Evolutionary conservation across 345 rosid genomes (phyloP), one percentile per base, ranked within the genome.

Genomic region (Gossypium mustelinum): DNA sequence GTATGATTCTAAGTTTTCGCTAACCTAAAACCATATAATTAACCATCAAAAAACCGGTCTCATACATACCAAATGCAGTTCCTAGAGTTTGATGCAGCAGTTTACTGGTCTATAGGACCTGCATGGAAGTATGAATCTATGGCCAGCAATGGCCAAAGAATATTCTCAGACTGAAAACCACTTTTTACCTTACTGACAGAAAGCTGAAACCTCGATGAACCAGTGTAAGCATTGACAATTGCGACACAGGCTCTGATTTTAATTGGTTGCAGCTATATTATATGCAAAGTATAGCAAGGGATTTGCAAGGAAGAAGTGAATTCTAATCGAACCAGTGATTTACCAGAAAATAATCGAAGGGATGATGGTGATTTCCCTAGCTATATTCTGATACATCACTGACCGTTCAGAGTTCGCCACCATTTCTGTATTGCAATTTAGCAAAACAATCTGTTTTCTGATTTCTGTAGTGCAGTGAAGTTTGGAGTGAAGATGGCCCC

Each of bases 71-170:
- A 52, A 9, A 73, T 50, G 7, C 51, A 11, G 51, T 41, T 1
- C 22, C 45, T 60, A 39, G 51, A 65, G 12, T 34, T 44, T 4
- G 29, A 66, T 64, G 70, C 73, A 24, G 89, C 88, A 24, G 83
- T 78, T 47, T 80, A 95, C 25, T 90, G 97, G 97, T 80, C 90
- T 57, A 60, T 94, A 14, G 97, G 97, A 77, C 98, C 98, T 69
- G 88, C 92, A 44, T 94, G 94, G 94, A 88, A 83, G 83, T 83
- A 79, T 10, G 84, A 86, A 65, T 78, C 81, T 29, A 75, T 78
- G 24, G 73, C 91, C 29, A 69, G 55, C 9, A 85, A 92, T 18
- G 94, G 97, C 22, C 81, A 82, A 41, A 85, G 91, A 78, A 83
- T 81, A 52, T 85, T 89, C 72, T 64, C 76, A 1, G 97, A 94